phyloP scores from a whole-genome alignment of 352 stramenopile species.

The Elongisporangium prolatum region DNA sequence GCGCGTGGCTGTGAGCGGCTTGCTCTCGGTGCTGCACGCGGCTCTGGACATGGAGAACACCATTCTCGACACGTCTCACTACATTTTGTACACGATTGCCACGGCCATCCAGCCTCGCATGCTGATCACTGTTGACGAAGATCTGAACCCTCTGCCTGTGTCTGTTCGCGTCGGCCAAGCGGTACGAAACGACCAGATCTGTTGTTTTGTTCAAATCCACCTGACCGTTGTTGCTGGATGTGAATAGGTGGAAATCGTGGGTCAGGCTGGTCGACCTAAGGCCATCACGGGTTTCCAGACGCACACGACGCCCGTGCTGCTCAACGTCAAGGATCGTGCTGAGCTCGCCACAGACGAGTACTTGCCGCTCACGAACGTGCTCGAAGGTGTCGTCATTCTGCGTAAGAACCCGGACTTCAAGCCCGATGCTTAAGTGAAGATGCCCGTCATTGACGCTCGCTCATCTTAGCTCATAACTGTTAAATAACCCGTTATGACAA shows the following conservation, averaged over 20 bases:
- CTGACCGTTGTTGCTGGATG: slow-evolving; percentile 2
- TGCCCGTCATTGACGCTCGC: background rate
- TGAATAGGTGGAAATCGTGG: slow-evolving; percentile 95
- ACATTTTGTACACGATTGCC: slow-evolving; percentile 97
- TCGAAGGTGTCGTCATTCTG: slow-evolving; percentile 99
- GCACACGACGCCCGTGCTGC: slow-evolving; percentile 98
- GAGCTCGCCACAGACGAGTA: slow-evolving; percentile 98
- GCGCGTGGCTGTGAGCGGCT: slow-evolving; percentile 89
- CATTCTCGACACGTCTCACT: slow-evolving; percentile 98
- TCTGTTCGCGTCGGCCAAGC: slow-evolving; percentile 98
- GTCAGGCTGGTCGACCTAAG: slow-evolving; percentile 98
- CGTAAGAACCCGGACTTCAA: slow-evolving; percentile 95
- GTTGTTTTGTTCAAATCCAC: background rate
- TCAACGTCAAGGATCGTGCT: slow-evolving; percentile 96
- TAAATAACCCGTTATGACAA: background rate
- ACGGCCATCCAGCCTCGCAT: slow-evolving; percentile 98
- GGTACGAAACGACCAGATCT: slow-evolving; percentile 35
- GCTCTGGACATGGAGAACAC: slow-evolving; percentile 98
- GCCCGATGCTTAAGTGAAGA: slow-evolving; percentile 60
- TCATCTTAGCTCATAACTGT: background rate
- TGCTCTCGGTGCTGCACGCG: slow-evolving; percentile 95
- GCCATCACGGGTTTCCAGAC: slow-evolving; percentile 99
- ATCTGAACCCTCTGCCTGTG: slow-evolving; percentile 94
- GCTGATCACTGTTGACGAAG: slow-evolving; percentile 97
- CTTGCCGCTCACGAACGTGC: slow-evolving; percentile 91